Conservation (phyloP, 2,329 filamentous ascomycete species). For the Ophiostoma sp. region DNA sequence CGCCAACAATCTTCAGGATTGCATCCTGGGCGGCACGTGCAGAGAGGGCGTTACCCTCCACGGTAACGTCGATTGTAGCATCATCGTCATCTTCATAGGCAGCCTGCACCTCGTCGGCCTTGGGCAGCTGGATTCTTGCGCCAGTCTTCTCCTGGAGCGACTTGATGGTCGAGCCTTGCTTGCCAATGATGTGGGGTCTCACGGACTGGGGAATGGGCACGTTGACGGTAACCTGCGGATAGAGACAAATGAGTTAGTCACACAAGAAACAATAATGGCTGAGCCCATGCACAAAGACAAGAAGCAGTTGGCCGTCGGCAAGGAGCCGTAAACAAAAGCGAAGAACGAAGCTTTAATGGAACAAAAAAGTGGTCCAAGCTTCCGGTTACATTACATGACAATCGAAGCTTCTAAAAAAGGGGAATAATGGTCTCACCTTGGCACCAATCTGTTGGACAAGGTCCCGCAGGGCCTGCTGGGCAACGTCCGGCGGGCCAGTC, state of each 20-base stretch:
- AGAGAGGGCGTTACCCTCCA: conserved; percentile 89
- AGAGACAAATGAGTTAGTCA: conserved; percentile 31
- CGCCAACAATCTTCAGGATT: conserved; percentile 83
- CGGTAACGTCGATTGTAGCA: conserved; percentile 76
- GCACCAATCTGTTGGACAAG: conserved; percentile 83
- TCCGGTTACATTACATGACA: not conserved
- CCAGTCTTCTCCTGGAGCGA: conserved; percentile 86
- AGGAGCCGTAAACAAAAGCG: not conserved
- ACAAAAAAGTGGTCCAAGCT: not conserved
- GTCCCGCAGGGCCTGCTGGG: conserved; percentile 85
- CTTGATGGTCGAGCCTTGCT: conserved; percentile 86
- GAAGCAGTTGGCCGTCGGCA: not conserved
- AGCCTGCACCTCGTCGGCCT: conserved; percentile 64
- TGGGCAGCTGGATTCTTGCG: conserved; percentile 86
- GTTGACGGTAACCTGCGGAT: conserved; percentile 53
- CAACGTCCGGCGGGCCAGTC: conserved; percentile 77
- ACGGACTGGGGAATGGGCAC: conserved; percentile 81
- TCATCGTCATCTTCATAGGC: conserved; percentile 75
- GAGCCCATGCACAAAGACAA: not conserved
- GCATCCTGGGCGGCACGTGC: conserved; percentile 80
- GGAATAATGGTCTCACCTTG: conserved; percentile 55
- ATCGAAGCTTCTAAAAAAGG: not conserved
- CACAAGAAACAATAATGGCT: not conserved
- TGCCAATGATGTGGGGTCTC: conserved; percentile 88
- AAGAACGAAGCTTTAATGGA: not conserved